These are phyloP conservation scores for Butyriboletus appendiculatus DNA, from an alignment of 1,284 basidiomycete genomes.

Conservation along the genomic window DNA sequence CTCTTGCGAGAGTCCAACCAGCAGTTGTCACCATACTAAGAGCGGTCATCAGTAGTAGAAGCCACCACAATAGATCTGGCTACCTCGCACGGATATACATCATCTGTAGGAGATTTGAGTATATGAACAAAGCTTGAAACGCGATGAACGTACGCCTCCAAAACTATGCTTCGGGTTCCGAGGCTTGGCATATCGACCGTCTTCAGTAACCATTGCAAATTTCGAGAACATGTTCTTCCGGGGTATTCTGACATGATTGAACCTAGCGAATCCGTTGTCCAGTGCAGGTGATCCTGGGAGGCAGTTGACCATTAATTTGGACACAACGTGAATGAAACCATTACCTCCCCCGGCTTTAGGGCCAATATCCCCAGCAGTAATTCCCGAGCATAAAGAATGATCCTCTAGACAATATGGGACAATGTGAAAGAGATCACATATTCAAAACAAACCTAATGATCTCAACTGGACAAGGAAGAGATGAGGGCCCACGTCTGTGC, in stretches of 20 bases:
- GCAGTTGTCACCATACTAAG: constrained; percentile 59
- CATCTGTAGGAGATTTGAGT: constrained; percentile 48
- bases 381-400: constrained; percentile 63
- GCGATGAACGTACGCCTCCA: constrained; percentile 58
- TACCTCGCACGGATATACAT: constrained; percentile 66
- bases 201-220: constrained; percentile 70
- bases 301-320: not conserved
- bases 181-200: constrained; percentile 68
- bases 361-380: constrained; percentile 71
- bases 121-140: not conserved
- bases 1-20: constrained; percentile 63
- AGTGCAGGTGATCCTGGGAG: constrained; percentile 51
- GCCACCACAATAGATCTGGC: constrained; percentile 3
- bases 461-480: constrained; percentile 75
- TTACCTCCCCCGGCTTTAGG: constrained; percentile 44
- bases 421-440: not conserved
- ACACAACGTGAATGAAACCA: not conserved
- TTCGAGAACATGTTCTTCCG: constrained; percentile 75
- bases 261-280: constrained; percentile 76
- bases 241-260: constrained; percentile 73
- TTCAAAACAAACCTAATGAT: constrained; percentile 46
- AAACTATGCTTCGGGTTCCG: constrained; percentile 77
- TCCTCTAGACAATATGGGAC: constrained; percentile 43
- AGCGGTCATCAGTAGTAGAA: not conserved
- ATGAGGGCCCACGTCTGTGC: constrained; percentile 72